Conservation (phyloP, 768 basidiomycete species). For the Dacryopinax spathularia region DNA sequence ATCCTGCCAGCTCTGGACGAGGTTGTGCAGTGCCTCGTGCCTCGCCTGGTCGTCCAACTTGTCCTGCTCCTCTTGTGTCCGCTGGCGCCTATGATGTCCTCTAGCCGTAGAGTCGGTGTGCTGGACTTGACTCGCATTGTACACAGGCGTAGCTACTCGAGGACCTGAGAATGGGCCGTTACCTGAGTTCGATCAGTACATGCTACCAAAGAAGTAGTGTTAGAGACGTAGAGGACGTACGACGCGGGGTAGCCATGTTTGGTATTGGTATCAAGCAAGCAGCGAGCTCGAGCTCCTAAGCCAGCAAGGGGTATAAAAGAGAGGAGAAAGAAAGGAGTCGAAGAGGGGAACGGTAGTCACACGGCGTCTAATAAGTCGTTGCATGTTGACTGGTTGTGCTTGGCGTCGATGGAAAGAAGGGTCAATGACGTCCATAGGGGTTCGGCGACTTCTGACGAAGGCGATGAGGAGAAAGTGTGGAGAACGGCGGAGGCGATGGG, state of each 20-base stretch:
- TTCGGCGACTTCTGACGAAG: too few species aligned
- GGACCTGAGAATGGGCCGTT: not conserved
- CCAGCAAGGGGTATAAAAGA: not conserved
- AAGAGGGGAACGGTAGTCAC: not conserved
- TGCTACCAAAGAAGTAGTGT: too few species aligned
- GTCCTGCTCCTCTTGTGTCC: conserved; percentile 39
- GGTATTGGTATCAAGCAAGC: not conserved
- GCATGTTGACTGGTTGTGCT: too few species aligned
- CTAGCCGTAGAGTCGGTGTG: not conserved
- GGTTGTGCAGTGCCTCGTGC: conserved; percentile 33
- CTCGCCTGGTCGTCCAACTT: conserved; percentile 33
- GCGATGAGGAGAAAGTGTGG: too few species aligned
- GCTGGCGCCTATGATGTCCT: not conserved
- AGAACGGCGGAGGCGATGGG: too few species aligned
- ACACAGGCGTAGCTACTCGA: not conserved
- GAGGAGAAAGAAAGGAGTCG: not conserved
- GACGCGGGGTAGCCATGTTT: not conserved
- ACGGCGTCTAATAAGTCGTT: too few species aligned
- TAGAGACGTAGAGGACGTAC: not conserved
- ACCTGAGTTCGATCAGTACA: not conserved
- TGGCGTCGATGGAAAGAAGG: too few species aligned
- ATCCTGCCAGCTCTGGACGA: conserved; percentile 50
- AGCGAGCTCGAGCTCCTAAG: not conserved
- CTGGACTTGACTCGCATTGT: not conserved
- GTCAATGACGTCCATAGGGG: too few species aligned